Conservation (phyloP, 1,284 basidiomycete genomes). For the Xerocomus minutiporus region DNA sequence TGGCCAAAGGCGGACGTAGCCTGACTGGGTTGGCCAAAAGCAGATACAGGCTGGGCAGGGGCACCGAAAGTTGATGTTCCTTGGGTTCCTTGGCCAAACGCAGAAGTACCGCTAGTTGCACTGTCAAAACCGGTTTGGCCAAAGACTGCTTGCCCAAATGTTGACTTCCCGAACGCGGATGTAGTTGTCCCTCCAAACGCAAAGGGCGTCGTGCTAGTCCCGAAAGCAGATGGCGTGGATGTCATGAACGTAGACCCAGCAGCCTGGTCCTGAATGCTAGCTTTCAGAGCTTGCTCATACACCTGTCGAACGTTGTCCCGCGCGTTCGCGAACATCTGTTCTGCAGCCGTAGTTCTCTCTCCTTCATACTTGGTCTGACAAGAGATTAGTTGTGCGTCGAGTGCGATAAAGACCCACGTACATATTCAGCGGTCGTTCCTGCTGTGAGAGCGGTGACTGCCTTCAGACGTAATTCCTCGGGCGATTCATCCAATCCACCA, state of each 20-base stretch:
- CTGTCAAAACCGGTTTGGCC: conserved; percentile 35
- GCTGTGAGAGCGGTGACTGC: conserved; percentile 56
- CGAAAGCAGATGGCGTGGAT: conserved; percentile 18
- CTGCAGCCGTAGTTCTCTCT: conserved; percentile 39
- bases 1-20: conserved; percentile 26
- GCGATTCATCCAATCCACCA: conserved; percentile 65
- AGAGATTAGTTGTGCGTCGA: not conserved
- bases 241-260: conserved; percentile 25
- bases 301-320: conserved; percentile 45
- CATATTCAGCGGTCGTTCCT: conserved; percentile 66
- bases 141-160: conserved; percentile 35
- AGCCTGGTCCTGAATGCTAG: conserved; percentile 15
- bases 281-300: conserved; percentile 49
- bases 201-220: conserved; percentile 16
- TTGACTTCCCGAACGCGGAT: conserved; percentile 36
- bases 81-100: conserved; percentile 36
- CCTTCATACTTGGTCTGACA: conserved; percentile 55
- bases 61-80: conserved; percentile 39
- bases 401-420: conserved; percentile 1
- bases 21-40: conserved; percentile 34
- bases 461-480: conserved; percentile 76
- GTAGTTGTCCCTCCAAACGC: conserved; percentile 35
- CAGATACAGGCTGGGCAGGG: conserved; percentile 33
- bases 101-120: conserved; percentile 21
- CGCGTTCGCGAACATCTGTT: conserved; percentile 43